Base-by-base conservation (phyloP, 148 eudicot genomes). In the Talinum fruticosum region DNA sequence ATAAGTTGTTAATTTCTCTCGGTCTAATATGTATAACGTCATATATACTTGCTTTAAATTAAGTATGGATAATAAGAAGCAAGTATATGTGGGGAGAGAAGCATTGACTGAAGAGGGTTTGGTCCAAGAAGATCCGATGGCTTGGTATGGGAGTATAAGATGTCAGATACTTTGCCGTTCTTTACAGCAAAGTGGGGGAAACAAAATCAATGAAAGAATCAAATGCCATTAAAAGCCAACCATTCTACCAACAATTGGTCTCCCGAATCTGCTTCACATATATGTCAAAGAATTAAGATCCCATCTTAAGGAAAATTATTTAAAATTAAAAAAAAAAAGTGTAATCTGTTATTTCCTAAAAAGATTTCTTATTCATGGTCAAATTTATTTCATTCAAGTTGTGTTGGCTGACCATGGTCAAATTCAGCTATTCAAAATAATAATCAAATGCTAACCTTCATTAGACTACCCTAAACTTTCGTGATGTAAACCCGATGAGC, bases 161-260 rank as follows among this genome's bases (percentile, higher is more conserved):
- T 36, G 51, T 53, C 19, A 37, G 74, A 77, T 37, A 28, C 68
- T 41, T 79, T 72, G 26, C 47, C 81, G 14, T 72, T 65, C 26
- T 53, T 79, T 23, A 30, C 29, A 15, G 23, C 3, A 73, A 79
- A 66, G 62, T 65, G 66, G 49, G 36, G 16, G 23, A 0, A 15
- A 28, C 3, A 66, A 72, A 49, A 47, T 33, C 65, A 14, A 65
- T 41, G 29, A 35, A 49, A 10, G 81, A 65, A 79, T 73, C 77
- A 72, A 79, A 73, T 79, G 77, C 77, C 72, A 34, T 30, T 16
- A 28, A 79, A 72, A 73, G 81, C 53, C 28, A 66, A 72, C 54
- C 38, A 79, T 34, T 44, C 65, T 72, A 76, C 81, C 44, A 62
- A 51, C 62, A 79, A 38, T 61, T 72, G 73, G 76, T 54, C 51